phyloP scores from a whole-genome alignment of 2,329 filamentous ascomycete species.

The Polychaeton citri region DNA sequence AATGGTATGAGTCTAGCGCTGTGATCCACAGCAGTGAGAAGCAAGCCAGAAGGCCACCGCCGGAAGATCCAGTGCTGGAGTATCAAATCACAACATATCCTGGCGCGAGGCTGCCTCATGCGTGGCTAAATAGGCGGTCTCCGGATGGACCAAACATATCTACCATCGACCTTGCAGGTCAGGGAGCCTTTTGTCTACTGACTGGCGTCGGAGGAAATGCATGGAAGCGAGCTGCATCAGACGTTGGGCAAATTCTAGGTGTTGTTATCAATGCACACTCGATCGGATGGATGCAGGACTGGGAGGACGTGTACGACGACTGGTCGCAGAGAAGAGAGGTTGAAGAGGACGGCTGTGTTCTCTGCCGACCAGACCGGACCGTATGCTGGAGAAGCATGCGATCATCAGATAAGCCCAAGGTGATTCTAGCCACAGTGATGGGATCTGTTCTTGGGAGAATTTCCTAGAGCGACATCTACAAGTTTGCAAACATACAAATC shows the following conservation, averaged over 20 bases:
- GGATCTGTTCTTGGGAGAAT: neutral
- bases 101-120: slow-evolving; percentile 47
- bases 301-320: slow-evolving; percentile 48
- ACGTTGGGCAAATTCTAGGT: slow-evolving; percentile 25
- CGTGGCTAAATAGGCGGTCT: slow-evolving; percentile 42
- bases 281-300: slow-evolving; percentile 47
- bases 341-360: slow-evolving; percentile 43
- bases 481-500: no score
- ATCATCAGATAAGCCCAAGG: slow-evolving; percentile 9
- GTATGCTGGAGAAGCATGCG: slow-evolving; percentile 38
- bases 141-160: slow-evolving; percentile 34
- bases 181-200: slow-evolving; percentile 33
- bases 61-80: slow-evolving; percentile 27
- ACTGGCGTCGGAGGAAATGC: slow-evolving; percentile 40
- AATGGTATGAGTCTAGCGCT: slow-evolving; percentile 36
- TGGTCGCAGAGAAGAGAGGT: slow-evolving; percentile 43
- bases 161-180: slow-evolving; percentile 47
- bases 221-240: slow-evolving; percentile 39
- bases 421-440: neutral
- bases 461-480: neutral
- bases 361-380: slow-evolving; percentile 47
- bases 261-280: slow-evolving; percentile 36
- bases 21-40: slow-evolving; percentile 17
- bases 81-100: slow-evolving; percentile 37
- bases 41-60: slow-evolving; percentile 8